Base-by-base conservation (phyloP, 768 basidiomycete genomes). In the Inosperma sp. region DNA sequence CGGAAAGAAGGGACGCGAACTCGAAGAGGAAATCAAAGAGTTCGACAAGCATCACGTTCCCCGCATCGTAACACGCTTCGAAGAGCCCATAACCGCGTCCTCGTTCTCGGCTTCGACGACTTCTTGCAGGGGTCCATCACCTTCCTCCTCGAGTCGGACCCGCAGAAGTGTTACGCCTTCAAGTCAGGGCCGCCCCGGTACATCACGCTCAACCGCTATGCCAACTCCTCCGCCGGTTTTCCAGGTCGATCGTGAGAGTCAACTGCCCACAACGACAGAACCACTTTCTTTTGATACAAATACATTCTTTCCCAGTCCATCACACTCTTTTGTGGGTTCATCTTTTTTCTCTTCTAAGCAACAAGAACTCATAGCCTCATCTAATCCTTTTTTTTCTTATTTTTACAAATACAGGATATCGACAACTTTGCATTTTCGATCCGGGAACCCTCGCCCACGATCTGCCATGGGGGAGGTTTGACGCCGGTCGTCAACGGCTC, bases 1-100 rank as follows among this genome's bases (percentile, higher is more conserved):
- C 44, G 77, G 77, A 1, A 73, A 78, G 67, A 78, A 72, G 35
- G 84, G 83, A 31, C 72, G 68, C 25, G 79, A 81, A 48, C 72
- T 78, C 31, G 78, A 81, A 55, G 73, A 69, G 14, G 81, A 78
- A 25, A 72, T 72, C 65, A 76, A 71, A 62, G 81, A 73, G 68
- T 76, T 73, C 71, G 83, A 73, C 71, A 71, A 73, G 58, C 60
- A 73, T 56, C 74, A 75, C 60, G 68, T 77, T 33, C 75, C 83
- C 8, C 76, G 82, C 64, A 69, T 88, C 59, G 73, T 85, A 35
- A 86, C 86, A 8, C 76, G 84, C 46, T 88, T 88, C 63, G 84
- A 87, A 63, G 73, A 77, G 1, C 86, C 86, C 34, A 78, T 88
- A 33, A 88, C 86, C 1, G 85, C 82, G 7, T 73, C 76, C 30